A percentile compares a stretch with the other conserved stretches of the same genome.
phyloP scores from a whole-genome alignment of 257 asterid genomes.

The Ilex aquifolium region DNA sequence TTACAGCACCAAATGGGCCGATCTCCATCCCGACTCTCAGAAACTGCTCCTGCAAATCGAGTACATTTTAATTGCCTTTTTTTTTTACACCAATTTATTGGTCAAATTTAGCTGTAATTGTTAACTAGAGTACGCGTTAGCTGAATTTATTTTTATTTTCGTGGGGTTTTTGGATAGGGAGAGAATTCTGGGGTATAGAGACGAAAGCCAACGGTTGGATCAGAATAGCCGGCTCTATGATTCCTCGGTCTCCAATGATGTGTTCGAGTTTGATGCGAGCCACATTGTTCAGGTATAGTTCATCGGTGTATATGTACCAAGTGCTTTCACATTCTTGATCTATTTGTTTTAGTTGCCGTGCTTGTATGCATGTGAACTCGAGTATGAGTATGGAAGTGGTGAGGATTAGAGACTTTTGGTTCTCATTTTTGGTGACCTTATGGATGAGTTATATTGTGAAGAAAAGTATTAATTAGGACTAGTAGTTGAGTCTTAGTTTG shows the following conservation, averaged over 20 bases:
- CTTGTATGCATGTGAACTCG: background rate
- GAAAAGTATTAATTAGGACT: background rate
- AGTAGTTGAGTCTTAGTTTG: no score
- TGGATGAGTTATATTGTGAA: no score
- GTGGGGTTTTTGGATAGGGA: slow-evolving; percentile 43
- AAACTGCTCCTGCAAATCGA: slow-evolving; percentile 79
- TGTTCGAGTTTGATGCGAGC: slow-evolving; percentile 88
- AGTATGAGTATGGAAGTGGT: background rate
- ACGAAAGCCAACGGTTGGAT: slow-evolving; percentile 86
- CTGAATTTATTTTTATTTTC: background rate
- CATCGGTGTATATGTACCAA: background rate
- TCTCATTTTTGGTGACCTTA: background rate
- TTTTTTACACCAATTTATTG: background rate
- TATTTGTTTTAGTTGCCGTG: background rate
- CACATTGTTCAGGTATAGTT: slow-evolving; percentile 62
- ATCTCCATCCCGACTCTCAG: slow-evolving; percentile 92
- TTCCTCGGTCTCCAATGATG: slow-evolving; percentile 70
- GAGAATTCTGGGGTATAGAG: slow-evolving; percentile 77
- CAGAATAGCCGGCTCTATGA: slow-evolving; percentile 86
- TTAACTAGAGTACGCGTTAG: background rate
- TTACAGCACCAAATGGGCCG: slow-evolving; percentile 91
- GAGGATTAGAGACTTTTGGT: background rate
- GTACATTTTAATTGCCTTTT: slow-evolving; percentile 25
- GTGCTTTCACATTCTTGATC: background rate
- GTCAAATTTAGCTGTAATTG: background rate